Conservation (phyloP, 1,139 yeast genomes). For the Groenewaldozyma sp. region DNA sequence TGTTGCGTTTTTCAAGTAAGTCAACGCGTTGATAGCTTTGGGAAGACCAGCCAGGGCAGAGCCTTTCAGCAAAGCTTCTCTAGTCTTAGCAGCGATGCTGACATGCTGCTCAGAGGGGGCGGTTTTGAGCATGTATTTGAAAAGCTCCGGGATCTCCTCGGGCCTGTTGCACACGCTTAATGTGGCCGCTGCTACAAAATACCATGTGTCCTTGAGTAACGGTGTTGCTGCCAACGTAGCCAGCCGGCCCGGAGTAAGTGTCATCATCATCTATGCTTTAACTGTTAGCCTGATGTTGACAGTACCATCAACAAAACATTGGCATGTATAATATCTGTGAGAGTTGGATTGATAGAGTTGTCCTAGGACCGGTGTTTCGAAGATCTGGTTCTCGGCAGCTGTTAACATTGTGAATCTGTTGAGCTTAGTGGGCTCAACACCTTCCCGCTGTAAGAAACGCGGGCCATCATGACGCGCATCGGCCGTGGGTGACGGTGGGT, state of each 20-base stretch:
- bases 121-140: slow-evolving; percentile 55
- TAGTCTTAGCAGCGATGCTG: slow-evolving; percentile 45
- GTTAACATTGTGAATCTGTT: too few species aligned
- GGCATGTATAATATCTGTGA: too few species aligned
- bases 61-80: slow-evolving; percentile 72
- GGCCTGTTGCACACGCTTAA: slow-evolving; percentile 77
- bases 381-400: too few species aligned
- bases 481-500: too few species aligned
- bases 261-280: too few species aligned
- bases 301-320: too few species aligned
- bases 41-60: slow-evolving; percentile 80
- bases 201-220: slow-evolving; percentile 55
- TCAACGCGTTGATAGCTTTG: slow-evolving; percentile 70
- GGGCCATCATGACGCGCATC: too few species aligned
- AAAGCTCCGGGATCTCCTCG: slow-evolving; percentile 64
- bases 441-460: too few species aligned
- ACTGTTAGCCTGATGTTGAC: too few species aligned
- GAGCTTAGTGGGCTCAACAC: too few species aligned
- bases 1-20: slow-evolving; percentile 53
- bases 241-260: slow-evolving; percentile 55
- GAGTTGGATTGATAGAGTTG: too few species aligned
- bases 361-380: too few species aligned
- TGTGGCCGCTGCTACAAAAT: slow-evolving; percentile 69
- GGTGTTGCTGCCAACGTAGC: slow-evolving; percentile 46
- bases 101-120: slow-evolving; percentile 15